These are phyloP conservation scores for Dactylonectria estremocensis DNA, from an alignment of 2,329 filamentous ascomycete genomes.

Conservation along the genomic window DNA sequence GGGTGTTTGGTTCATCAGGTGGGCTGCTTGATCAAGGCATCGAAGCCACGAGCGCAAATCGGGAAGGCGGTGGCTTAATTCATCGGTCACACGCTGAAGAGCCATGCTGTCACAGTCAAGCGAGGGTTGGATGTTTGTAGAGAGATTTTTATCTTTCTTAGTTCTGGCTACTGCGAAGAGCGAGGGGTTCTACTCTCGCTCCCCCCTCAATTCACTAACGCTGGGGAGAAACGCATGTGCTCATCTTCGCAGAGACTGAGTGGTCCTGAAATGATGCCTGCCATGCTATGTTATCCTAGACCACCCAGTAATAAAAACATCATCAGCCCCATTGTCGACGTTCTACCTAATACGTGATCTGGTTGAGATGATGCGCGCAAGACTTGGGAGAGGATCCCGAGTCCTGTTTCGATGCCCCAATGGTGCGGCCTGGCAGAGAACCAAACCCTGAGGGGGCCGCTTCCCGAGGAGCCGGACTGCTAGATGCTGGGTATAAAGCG, in stretches of 20 bases:
- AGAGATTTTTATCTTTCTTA: not conserved
- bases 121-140: not conserved
- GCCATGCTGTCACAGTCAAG: not conserved
- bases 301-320: not conserved
- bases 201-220: not conserved
- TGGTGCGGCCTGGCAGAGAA: not conserved
- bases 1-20: too few relatives aligned
- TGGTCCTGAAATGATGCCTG: too few relatives aligned
- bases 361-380: slow-evolving; percentile 44
- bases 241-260: not conserved
- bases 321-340: not conserved
- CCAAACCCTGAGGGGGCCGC: too few relatives aligned
- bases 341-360: slow-evolving; percentile 41
- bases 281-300: not conserved
- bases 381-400: slow-evolving; percentile 29
- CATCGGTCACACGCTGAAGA: not conserved
- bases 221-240: not conserved
- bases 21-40: too few relatives aligned
- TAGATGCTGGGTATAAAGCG: not conserved
- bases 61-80: not conserved
- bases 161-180: too few relatives aligned
- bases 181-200: not conserved
- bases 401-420: not conserved
- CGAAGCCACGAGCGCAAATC: not conserved
- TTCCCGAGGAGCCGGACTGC: not conserved